A percentile compares a stretch with the other conserved stretches of the same genome.
Conservation (phyloP, 2,329 filamentous ascomycete genomes). For the Phoma sp. region DNA sequence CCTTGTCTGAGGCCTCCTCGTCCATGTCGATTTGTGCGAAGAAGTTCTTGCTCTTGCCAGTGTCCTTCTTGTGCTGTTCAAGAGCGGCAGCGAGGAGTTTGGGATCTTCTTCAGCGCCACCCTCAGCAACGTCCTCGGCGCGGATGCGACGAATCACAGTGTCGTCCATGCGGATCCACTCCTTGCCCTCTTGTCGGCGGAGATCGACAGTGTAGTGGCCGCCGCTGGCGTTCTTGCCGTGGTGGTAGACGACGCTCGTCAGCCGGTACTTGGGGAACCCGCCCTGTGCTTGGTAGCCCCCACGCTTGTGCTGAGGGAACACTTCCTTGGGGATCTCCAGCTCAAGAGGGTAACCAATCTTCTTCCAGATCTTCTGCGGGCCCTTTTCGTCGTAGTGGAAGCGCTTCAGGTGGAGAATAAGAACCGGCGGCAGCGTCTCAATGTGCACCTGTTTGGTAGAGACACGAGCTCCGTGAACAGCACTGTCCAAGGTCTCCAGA, state of each 20-base stretch:
- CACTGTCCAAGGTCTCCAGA: slow-evolving; percentile 82
- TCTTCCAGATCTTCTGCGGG: slow-evolving; percentile 98
- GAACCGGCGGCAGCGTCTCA: slow-evolving; percentile 85
- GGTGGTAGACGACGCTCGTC: slow-evolving; percentile 92
- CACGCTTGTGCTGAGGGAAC: slow-evolving; percentile 77
- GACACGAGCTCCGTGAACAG: slow-evolving; percentile 75
- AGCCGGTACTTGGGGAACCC: slow-evolving; percentile 83
- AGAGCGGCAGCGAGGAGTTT: slow-evolving; percentile 69
- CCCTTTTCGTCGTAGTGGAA: slow-evolving; percentile 94
- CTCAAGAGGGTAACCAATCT: slow-evolving; percentile 92
- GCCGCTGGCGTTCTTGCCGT: slow-evolving; percentile 93
- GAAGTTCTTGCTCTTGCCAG: slow-evolving; percentile 67
- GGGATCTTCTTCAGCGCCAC: slow-evolving; percentile 79
- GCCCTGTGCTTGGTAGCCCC: slow-evolving; percentile 68
- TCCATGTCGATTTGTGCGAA: slow-evolving; percentile 69
- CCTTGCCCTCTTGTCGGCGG: slow-evolving; percentile 87
- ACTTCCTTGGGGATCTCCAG: slow-evolving; percentile 92
- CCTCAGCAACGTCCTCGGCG: slow-evolving; percentile 87
- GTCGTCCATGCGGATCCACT: slow-evolving; percentile 97
- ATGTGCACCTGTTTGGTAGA: slow-evolving; percentile 96
- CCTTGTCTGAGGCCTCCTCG: slow-evolving; percentile 70
- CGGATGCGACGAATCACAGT: slow-evolving; percentile 85
- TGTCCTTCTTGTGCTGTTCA: slow-evolving; percentile 70
- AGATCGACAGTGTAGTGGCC: slow-evolving; percentile 99
- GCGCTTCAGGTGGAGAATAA: slow-evolving; percentile 94